Evolutionary conservation across 2,329 filamentous ascomycete genomes (phyloP), one percentile per base, ranked within the genome.

Genomic region (Ilyonectria mors-panacis): DNA sequence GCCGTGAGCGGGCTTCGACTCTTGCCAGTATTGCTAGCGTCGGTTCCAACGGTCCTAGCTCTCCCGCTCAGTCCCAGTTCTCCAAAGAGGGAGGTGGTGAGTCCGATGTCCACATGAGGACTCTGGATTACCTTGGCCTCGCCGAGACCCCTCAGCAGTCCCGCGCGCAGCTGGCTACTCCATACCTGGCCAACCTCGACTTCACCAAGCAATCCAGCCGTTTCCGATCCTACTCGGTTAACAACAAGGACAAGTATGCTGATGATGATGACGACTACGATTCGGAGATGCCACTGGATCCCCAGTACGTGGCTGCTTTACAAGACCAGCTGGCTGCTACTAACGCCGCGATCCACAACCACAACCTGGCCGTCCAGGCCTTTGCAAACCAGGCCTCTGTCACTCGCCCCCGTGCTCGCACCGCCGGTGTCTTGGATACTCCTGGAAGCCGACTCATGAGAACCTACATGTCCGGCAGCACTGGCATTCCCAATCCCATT

Each of bases 171-270:
- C 84, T 97, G 69, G 91, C 91, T 47, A 91, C 93, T 9, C 91
- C 93, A 2, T 92, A 94, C 71, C 86, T 95, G 37, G 91, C 92
- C 50, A 93, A 93, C 76, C 85, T 95, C 67, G 91, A 91, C 68
- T 92, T 93, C 78, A 88, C 94, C 72, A 92, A 91, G 78, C 93
- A 93, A 74, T 87, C 92, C 50, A 98, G 93, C 79, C 91, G 96
- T 59, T 97, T 98, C 85, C 91, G 96, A 53, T 99, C 96, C 2
- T 98, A 98, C 81, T 99, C 96, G 1, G 96, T 99, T 71, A 99
- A 99, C 81, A 97, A 97, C 63, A 98, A 97, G 81, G 95, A 98
- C 79, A 97, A 96, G 80, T 98, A 98, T 76, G 95, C 93, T 2
- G 94, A 97, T 75, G 92, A 94, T 53, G 95, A 97, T 59, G 92